Evolutionary conservation across 352 stramenopile species (phyloP), one percentile per base, ranked within the genome.

Genomic region (Phytophthora citricola): DNA sequence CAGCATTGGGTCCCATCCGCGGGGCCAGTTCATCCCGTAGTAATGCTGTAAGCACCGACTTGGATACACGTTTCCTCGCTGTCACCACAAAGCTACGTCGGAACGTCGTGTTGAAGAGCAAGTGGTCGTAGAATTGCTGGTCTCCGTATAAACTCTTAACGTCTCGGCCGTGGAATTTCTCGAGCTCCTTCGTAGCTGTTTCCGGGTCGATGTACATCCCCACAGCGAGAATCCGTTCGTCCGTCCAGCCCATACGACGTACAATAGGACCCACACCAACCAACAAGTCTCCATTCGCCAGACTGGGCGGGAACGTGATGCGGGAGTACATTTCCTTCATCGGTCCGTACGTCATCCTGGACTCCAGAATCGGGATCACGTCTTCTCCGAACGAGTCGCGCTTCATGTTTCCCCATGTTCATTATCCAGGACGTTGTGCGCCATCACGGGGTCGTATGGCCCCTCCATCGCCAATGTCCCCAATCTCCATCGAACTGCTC

Each of bases 131-230:
- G 24, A 94, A 94, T 1, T 69, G 55, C 48, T 91, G 87, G 49
- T 93, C 87, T 53, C 85, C 87, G 49, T 88, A 78, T 52, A 93
- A 65, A 60, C 75, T 88, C 73, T 87, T 88, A 44, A 77, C 74
- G 0, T 69, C 76, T 10, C 73, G 77, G 0, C 77, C 81, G 27
- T 88, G 49, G 51, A 94, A 91, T 15, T 75, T 78, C 7, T 80
- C 68, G 5, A 93, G 71, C 59, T 92, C 70, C 27, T 77, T 77
- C 4, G 65, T 69, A 0, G 85, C 87, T 5, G 67, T 76, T 36
- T 91, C 79, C 0, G 81, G 79, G 34, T 94, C 85, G 15, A 94
- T 88, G 58, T 94, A 94, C 46, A 94, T 68, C 1, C 83, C 87
- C 0, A 94, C 83, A 2, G 87, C 82, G 14, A 94, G 58, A 50